Evolutionary conservation across 306 rosid genomes (phyloP).

Genomic region (apple (Malus domestica)): ASM211411v1 NC_041800.1:28855233-28855732

Average conservation of each 20-base stretch:
- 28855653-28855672: slow-evolving; percentile 37
- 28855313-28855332: slow-evolving; percentile 32
- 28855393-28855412: neutral
- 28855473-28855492: slow-evolving; percentile 17
- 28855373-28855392: slow-evolving; percentile 1
- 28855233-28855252: neutral
- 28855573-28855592: slow-evolving; percentile 22
- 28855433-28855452: slow-evolving; percentile 35
- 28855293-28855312: slow-evolving; percentile 15
- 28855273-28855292: slow-evolving; percentile 20
- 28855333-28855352: slow-evolving; percentile 30
- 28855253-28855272: neutral
- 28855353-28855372: slow-evolving; percentile 19
- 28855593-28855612: slow-evolving; percentile 28
- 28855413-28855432: neutral
- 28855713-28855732: too few species aligned
- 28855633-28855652: slow-evolving; percentile 36
- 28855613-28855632: slow-evolving; percentile 23
- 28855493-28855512: neutral
- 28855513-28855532: neutral
- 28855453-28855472: slow-evolving; percentile 19
- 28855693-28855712: too few species aligned
- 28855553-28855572: neutral
- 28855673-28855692: slow-evolving; percentile 29
- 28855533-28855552: neutral